A percentile compares a stretch with the other conserved stretches of the same genome.
Conservation (phyloP, 2,329 filamentous ascomycete species). For the Exophiala mesophila region DNA sequence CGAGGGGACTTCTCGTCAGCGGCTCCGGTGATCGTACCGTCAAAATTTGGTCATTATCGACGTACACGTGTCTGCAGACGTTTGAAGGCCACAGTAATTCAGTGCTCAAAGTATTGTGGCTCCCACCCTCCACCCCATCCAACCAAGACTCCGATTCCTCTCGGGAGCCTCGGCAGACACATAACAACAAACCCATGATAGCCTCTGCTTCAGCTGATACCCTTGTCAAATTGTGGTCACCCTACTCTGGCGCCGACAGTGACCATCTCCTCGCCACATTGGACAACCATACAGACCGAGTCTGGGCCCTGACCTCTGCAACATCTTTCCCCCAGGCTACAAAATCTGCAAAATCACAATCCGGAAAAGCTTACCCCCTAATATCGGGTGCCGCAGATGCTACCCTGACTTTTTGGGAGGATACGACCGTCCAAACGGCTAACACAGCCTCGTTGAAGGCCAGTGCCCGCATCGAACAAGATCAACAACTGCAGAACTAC, state of each 20-base stretch:
- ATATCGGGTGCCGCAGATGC: slow-evolving; percentile 91
- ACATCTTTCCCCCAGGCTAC: slow-evolving; percentile 31
- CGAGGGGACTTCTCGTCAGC: slow-evolving; percentile 78
- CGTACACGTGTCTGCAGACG: slow-evolving; percentile 87
- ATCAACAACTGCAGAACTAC: slow-evolving; percentile 90
- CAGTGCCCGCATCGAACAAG: slow-evolving; percentile 80
- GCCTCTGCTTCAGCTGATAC: slow-evolving; percentile 90
- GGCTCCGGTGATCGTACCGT: slow-evolving; percentile 95
- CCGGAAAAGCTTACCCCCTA: slow-evolving; percentile 54
- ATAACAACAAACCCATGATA: slow-evolving; percentile 40
- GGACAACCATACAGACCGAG: slow-evolving; percentile 93
- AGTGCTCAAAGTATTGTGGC: slow-evolving; percentile 88
- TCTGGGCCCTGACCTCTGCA: slow-evolving; percentile 77
- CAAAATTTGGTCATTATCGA: slow-evolving; percentile 87
- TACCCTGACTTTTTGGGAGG: slow-evolving; percentile 90
- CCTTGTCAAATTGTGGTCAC: slow-evolving; percentile 94
- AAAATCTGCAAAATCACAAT: slow-evolving; percentile 28
- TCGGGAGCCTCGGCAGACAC: slow-evolving; percentile 24
- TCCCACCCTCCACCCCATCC: slow-evolving; percentile 49
- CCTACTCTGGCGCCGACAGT: slow-evolving; percentile 44
- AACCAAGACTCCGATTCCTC: slow-evolving; percentile 33
- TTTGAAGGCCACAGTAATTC: slow-evolving; percentile 97
- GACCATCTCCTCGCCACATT: slow-evolving; percentile 84
- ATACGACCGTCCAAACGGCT: slow-evolving; percentile 78
- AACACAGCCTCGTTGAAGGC: slow-evolving; percentile 68